Percentiles rank a stretch among this genome's conserved stretches.
phyloP scores from a whole-genome alignment of 2,329 filamentous ascomycete genomes.

The Trichoderma brevicompactum region DNA sequence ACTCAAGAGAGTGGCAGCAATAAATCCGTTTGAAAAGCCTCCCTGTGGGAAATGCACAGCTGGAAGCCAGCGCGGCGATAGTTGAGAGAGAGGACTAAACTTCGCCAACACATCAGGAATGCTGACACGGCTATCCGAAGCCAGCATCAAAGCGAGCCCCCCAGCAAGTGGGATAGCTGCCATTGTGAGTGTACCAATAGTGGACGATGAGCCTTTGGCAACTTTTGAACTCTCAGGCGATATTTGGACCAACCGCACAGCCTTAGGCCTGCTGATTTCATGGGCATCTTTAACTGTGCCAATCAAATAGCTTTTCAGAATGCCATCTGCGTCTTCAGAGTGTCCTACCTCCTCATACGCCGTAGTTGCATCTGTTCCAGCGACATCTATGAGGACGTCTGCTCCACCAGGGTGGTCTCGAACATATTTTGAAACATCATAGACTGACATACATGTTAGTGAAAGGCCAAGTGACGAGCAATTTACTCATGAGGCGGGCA shows the following conservation, averaged over 20 bases:
- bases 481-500: no score
- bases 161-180: slow-evolving; percentile 6
- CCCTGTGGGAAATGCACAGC: neutral
- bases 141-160: neutral
- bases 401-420: slow-evolving; percentile 72
- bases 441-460: slow-evolving; percentile 48
- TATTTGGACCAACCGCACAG: neutral
- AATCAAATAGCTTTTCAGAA: slow-evolving; percentile 46
- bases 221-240: neutral
- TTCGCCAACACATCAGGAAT: neutral
- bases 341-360: slow-evolving; percentile 85
- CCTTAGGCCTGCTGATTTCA: slow-evolving; percentile 28
- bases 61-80: slow-evolving; percentile 1
- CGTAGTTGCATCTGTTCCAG: slow-evolving; percentile 76
- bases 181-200: neutral
- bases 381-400: slow-evolving; percentile 77
- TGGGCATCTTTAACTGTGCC: slow-evolving; percentile 45
- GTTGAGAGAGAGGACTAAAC: neutral
- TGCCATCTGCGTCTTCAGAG: slow-evolving; percentile 62
- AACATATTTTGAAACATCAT: slow-evolving; percentile 61
- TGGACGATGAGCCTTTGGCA: neutral
- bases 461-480: neutral
- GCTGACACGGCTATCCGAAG: neutral
- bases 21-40: slow-evolving; percentile 10
- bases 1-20: slow-evolving; percentile 3